These are phyloP conservation scores for Tolypocladium tropicale DNA, from an alignment of 2,329 filamentous ascomycete species.

Conservation along the genomic window DNA sequence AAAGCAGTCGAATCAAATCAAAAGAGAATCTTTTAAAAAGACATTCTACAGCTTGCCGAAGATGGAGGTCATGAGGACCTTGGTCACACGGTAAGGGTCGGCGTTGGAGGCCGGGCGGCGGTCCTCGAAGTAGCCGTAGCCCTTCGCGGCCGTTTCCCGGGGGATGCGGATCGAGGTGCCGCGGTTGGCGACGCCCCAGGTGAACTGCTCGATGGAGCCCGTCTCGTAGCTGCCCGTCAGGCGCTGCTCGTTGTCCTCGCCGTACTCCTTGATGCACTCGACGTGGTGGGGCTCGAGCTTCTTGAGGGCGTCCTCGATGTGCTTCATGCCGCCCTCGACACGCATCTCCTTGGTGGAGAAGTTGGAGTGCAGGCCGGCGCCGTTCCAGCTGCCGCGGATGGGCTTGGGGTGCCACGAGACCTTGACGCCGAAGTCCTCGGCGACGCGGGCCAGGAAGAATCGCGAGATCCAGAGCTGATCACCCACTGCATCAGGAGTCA, in stretches of 20 bases:
- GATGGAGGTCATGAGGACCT: constrained; percentile 66
- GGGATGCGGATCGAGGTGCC: constrained; percentile 90
- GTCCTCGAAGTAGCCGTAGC: constrained; percentile 92
- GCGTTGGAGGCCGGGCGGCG: constrained; percentile 75
- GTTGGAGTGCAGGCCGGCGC: constrained; percentile 82
- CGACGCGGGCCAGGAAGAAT: constrained; percentile 78
- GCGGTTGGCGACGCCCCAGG: constrained; percentile 90
- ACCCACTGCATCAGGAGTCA: constrained; percentile 52
- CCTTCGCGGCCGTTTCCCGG: constrained; percentile 72
- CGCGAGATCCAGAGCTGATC: constrained; percentile 88
- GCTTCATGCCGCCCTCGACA: constrained; percentile 85
- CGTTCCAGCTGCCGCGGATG: constrained; percentile 88
- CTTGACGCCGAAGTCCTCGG: constrained; percentile 93
- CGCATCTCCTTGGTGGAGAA: constrained; percentile 88
- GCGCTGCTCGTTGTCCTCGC: constrained; percentile 89
- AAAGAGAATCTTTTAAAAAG: too few relatives aligned
- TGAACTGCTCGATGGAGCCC: constrained; percentile 85
- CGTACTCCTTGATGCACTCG: constrained; percentile 88
- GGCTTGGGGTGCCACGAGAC: constrained; percentile 95
- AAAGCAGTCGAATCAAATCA: too few relatives aligned
- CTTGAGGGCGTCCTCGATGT: constrained; percentile 79
- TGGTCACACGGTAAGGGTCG: constrained; percentile 74
- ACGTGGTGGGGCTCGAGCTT: constrained; percentile 68
- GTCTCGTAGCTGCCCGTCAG: constrained; percentile 94
- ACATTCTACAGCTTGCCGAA: constrained; percentile 26